These are phyloP conservation scores for Malus sieversii DNA, from an alignment of 306 rosid species.

Conservation along the genomic window DNA sequence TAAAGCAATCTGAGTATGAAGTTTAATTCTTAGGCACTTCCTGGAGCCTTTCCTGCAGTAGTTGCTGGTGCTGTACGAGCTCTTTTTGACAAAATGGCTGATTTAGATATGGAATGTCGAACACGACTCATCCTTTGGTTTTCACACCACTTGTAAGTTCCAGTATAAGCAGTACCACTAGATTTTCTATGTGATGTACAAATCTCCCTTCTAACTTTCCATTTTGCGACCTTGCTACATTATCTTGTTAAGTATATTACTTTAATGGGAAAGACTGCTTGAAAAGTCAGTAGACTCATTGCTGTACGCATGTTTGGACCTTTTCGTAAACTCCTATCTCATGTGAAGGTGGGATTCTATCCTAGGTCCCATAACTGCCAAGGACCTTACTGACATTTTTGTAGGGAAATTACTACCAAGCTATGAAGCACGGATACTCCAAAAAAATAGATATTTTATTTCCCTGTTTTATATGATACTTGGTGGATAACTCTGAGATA, in stretches of 20 bases:
- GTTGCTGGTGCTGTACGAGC: slow-evolving; percentile 98
- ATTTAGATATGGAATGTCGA: slow-evolving; percentile 97
- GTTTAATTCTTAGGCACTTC: slow-evolving; percentile 72
- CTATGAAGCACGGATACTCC: background rate
- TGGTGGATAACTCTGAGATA: background rate
- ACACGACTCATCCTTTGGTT: slow-evolving; percentile 96
- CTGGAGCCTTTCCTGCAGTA: slow-evolving; percentile 98
- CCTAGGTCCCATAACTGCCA: background rate
- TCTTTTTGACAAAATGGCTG: slow-evolving; percentile 85
- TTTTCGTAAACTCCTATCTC: background rate
- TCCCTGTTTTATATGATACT: background rate
- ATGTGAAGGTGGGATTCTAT: background rate
- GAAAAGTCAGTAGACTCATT: background rate
- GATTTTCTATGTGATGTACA: background rate
- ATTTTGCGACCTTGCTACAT: background rate
- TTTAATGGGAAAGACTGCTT: background rate
- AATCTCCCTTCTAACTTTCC: background rate
- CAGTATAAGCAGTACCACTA: background rate
- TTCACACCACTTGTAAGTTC: slow-evolving; percentile 93
- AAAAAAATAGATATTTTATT: too few species aligned
- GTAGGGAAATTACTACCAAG: background rate
- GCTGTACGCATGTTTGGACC: background rate
- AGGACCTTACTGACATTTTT: background rate
- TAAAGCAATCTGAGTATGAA: slow-evolving; percentile 21
- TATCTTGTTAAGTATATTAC: background rate